phyloP scores from a whole-genome alignment of 2,329 filamentous ascomycete genomes.

The Cercospora sp. region DNA sequence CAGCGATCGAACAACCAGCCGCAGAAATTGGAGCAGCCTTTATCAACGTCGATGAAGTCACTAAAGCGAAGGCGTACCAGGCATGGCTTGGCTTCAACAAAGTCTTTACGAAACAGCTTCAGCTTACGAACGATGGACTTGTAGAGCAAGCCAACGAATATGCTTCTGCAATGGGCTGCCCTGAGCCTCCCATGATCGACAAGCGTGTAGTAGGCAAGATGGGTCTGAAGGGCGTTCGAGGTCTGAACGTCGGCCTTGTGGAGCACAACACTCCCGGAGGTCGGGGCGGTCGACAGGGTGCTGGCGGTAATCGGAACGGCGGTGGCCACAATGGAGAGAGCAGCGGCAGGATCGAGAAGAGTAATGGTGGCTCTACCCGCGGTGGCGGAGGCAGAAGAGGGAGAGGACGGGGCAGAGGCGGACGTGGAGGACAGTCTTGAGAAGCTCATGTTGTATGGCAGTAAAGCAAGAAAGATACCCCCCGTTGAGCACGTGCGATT shows the following conservation, averaged over 20 bases:
- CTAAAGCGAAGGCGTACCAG: conserved; percentile 49
- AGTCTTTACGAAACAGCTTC: conserved; percentile 47
- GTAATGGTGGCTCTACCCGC: conserved; percentile 4
- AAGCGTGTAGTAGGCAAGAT: conserved; percentile 51
- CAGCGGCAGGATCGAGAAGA: conserved; percentile 8
- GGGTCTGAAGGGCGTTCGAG: conserved; percentile 50
- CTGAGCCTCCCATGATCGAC: conserved; percentile 49
- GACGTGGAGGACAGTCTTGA: conserved; percentile 11
- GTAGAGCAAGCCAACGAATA: conserved; percentile 49
- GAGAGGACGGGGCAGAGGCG: conserved; percentile 15
- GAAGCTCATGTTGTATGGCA: neutral
- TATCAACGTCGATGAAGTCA: conserved; percentile 42
- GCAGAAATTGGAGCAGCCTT: conserved; percentile 38
- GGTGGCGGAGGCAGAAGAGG: conserved; percentile 14
- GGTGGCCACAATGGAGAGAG: conserved; percentile 3
- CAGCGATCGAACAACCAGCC: conserved; percentile 29
- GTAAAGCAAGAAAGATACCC: neutral
- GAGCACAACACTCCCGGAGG: conserved; percentile 8
- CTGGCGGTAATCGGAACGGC: conserved; percentile 2
- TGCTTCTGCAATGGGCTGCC: conserved; percentile 47
- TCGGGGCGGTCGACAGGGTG: conserved; percentile 9
- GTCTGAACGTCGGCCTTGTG: conserved; percentile 40
- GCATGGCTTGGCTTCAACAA: conserved; percentile 53
- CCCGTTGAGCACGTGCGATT: neutral
- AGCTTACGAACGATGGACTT: conserved; percentile 42